Evolutionary conservation across 2,329 filamentous ascomycete species (phyloP).

Genomic region (Cytospora paraplurivora): DNA sequence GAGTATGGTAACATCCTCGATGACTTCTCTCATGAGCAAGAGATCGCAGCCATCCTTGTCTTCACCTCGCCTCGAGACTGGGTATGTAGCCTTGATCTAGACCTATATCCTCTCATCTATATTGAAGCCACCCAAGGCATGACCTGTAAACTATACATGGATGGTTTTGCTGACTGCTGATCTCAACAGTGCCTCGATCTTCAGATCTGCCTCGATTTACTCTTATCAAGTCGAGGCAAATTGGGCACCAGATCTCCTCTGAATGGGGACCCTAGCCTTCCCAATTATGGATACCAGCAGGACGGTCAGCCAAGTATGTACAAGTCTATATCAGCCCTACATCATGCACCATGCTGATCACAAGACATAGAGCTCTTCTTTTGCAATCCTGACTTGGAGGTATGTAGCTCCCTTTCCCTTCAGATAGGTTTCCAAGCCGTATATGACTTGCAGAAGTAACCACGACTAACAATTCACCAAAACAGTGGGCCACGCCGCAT

Average conservation of each 20-base stretch:
- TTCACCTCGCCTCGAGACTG: constrained; percentile 41
- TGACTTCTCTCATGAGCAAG: constrained; percentile 47
- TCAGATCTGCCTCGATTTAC: constrained; percentile 37
- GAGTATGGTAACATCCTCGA: constrained; percentile 43
- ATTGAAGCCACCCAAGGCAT: too few relatives aligned
- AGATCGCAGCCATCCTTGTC: constrained; percentile 39
- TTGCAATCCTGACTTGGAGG: constrained; percentile 68
- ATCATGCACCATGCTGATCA: not conserved
- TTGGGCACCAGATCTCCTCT: constrained; percentile 63
- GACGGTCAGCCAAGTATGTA: constrained; percentile 59
- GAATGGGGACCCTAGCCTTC: constrained; percentile 50
- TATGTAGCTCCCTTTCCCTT: not conserved
- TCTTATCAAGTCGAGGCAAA: constrained; percentile 52
- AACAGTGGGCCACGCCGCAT: constrained; percentile 65
- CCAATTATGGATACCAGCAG: constrained; percentile 44
- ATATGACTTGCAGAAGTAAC: not conserved
- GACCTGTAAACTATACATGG: too few relatives aligned
- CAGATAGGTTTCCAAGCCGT: fast-evolving
- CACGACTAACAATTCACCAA: not conserved
- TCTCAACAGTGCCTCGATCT: constrained; percentile 35
- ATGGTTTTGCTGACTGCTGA: not conserved
- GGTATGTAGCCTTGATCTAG: constrained; percentile 13
- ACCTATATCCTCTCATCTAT: not conserved
- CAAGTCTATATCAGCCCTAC: too few relatives aligned
- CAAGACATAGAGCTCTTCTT: constrained; percentile 55